Percentiles rank a stretch among this genome's conserved stretches.
Evolutionary conservation across 78 protist genomes (phyloP).

Genomic region (Mastigamoeba balamuthi): DNA sequence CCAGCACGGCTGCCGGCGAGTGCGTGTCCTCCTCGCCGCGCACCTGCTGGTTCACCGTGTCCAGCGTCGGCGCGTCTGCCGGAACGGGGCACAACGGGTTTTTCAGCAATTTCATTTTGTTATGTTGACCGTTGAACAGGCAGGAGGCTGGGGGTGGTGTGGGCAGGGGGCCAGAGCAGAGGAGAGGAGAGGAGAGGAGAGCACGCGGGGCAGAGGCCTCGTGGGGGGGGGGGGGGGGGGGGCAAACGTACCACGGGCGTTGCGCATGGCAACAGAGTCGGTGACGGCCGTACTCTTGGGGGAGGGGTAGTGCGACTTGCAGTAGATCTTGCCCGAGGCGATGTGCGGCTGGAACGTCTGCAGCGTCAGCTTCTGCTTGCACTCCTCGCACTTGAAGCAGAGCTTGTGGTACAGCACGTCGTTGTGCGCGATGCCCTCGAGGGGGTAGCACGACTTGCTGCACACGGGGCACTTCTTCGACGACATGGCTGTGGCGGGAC

Average conservation of each 20-base stretch:
- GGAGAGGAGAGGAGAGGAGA: too few species aligned
- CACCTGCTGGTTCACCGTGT: conserved; percentile 24
- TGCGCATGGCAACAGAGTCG: conserved; percentile 30
- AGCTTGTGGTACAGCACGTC: background rate
- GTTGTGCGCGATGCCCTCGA: background rate
- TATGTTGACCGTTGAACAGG: too few species aligned
- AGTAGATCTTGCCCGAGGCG: conserved; percentile 25
- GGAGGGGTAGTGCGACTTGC: conserved; percentile 39
- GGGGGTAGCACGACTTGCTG: background rate
- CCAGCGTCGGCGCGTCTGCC: conserved; percentile 17
- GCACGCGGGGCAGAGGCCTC: too few species aligned
- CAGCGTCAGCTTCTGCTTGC: conserved; percentile 33
- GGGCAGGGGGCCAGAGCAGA: too few species aligned
- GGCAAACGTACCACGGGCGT: conserved; percentile 9
- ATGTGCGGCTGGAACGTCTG: conserved; percentile 41
- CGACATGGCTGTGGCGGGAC: too few species aligned
- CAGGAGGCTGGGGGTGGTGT: too few species aligned
- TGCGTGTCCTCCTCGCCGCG: conserved; percentile 25
- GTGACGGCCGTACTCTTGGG: conserved; percentile 26
- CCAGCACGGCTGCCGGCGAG: conserved; percentile 32
- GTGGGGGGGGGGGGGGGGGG: background rate
- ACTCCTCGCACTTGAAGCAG: too few species aligned
- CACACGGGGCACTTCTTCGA: background rate
- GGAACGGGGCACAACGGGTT: too few species aligned
- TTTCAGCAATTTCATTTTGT: too few species aligned